These are phyloP conservation scores for Phytophthora pinifolia DNA, from an alignment of 352 stramenopile species.

Conservation along the genomic window DNA sequence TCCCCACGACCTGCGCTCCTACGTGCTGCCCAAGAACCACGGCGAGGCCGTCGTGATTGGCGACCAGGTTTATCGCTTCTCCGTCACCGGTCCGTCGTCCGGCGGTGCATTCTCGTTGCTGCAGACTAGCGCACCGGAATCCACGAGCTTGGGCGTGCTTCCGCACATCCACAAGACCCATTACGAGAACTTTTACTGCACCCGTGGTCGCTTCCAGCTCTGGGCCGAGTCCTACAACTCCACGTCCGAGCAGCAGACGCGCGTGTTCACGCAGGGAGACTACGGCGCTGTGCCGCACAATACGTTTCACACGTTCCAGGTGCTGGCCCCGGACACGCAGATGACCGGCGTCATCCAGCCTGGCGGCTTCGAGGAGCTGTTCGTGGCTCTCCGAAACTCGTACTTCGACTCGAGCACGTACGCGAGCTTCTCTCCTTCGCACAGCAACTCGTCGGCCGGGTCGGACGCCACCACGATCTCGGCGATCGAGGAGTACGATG, in stretches of 20 bases:
- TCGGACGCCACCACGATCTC: constrained; percentile 39
- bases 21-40: constrained; percentile 51
- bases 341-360: constrained; percentile 60
- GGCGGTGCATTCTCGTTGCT: constrained; percentile 40
- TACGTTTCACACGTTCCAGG: constrained; percentile 59
- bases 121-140: constrained; percentile 51
- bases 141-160: constrained; percentile 45
- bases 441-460: constrained; percentile 31
- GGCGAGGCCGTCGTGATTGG: constrained; percentile 38
- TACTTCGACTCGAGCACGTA: constrained; percentile 45
- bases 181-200: constrained; percentile 67
- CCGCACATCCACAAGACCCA: constrained; percentile 59
- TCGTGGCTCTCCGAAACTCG: constrained; percentile 45
- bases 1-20: constrained; percentile 40
- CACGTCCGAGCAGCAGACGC: constrained; percentile 39
- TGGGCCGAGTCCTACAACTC: constrained; percentile 40
- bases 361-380: constrained; percentile 53
- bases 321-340: constrained; percentile 57
- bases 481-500: constrained; percentile 43
- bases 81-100: constrained; percentile 51
- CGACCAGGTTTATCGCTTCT: constrained; percentile 53
- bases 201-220: constrained; percentile 48
- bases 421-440: constrained; percentile 43
- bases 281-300: constrained; percentile 60
- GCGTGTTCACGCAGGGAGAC: constrained; percentile 50